phyloP scores from a whole-genome alignment of 345 rosid genomes.

The Cardamine occulta region DNA sequence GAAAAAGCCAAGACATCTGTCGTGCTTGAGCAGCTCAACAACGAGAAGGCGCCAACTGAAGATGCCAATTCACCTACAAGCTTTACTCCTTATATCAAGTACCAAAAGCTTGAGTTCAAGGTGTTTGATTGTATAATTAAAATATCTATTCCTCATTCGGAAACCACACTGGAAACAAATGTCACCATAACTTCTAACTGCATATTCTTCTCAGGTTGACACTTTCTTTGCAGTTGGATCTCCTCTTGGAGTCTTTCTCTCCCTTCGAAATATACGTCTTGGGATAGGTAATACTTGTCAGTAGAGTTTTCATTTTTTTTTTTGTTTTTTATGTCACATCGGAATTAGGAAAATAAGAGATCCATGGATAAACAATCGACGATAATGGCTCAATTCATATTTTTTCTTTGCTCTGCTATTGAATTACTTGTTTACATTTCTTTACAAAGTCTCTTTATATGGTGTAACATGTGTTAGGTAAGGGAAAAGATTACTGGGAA shows the following conservation, averaged over 20 bases:
- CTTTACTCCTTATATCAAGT: constrained; percentile 80
- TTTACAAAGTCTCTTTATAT: constrained; percentile 3
- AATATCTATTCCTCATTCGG: not conserved
- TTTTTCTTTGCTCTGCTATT: constrained; percentile 14
- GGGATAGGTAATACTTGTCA: constrained; percentile 67
- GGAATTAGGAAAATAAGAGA: not conserved
- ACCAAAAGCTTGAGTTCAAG: constrained; percentile 91
- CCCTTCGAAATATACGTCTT: constrained; percentile 87
- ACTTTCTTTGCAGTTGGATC: constrained; percentile 99
- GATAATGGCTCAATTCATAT: not conserved
- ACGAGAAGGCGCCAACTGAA: constrained; percentile 42
- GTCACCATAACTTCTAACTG: constrained; percentile 15
- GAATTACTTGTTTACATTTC: not conserved
- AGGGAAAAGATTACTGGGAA: constrained; percentile 85
- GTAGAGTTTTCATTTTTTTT: not conserved
- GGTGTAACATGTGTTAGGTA: constrained; percentile 53
- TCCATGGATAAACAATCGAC: not conserved
- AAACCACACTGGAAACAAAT: not conserved
- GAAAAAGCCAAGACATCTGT: constrained; percentile 48
- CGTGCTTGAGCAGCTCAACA: constrained; percentile 37
- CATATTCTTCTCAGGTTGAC: constrained; percentile 64
- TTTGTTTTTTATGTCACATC: not conserved
- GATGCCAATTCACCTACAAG: constrained; percentile 51
- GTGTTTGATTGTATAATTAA: constrained; percentile 41
- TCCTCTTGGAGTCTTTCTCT: constrained; percentile 96